These are phyloP conservation scores for Macrolepiota dolichaula DNA, from an alignment of 768 basidiomycete species.

Conservation along the genomic window DNA sequence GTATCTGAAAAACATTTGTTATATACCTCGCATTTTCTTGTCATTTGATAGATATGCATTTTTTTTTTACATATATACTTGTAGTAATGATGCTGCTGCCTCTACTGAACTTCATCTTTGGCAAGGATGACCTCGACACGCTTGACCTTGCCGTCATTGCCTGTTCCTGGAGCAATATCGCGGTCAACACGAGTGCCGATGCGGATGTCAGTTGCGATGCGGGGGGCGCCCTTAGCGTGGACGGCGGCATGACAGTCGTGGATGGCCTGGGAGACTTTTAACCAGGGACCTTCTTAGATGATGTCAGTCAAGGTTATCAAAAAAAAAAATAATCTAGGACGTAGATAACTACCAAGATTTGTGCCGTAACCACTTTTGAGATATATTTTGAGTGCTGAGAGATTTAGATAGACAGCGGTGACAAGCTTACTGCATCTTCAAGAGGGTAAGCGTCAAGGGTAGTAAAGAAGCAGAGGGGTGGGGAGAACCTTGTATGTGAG, in stretches of 20 bases:
- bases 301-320: not conserved
- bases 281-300: constrained; percentile 76
- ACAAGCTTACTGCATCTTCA: constrained; percentile 69
- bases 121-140: constrained; percentile 80
- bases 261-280: constrained; percentile 78
- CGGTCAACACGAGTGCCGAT: constrained; percentile 88
- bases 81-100: not conserved
- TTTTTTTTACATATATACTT: not conserved
- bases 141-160: constrained; percentile 76
- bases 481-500: constrained; percentile 68
- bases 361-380: constrained; percentile 81
- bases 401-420: not conserved
- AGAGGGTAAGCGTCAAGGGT: constrained; percentile 12
- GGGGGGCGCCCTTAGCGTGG: constrained; percentile 69
- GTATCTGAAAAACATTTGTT: constrained; percentile 29
- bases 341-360: constrained; percentile 66
- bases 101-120: constrained; percentile 22
- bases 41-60: not conserved
- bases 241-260: constrained; percentile 89
- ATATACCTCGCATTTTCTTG: not conserved
- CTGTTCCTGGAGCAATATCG: constrained; percentile 55
- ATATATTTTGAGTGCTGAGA: not conserved
- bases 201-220: constrained; percentile 89
- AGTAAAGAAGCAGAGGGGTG: not conserved
- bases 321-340: not conserved